Conservation (phyloP, 306 rosid species). For the Cucurbita ficifolia region DNA sequence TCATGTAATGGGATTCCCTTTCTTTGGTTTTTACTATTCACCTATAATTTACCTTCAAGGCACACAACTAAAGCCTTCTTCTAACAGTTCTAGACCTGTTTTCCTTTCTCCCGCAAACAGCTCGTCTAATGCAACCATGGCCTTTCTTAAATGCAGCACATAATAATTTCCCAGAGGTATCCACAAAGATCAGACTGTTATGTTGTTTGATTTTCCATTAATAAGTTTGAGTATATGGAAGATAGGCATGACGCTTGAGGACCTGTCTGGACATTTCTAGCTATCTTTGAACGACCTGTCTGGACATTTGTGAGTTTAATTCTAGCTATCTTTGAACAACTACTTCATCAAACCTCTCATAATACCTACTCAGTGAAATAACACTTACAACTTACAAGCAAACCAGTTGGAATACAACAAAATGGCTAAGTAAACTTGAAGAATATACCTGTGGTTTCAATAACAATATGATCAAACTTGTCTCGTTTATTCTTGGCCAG, state of each 20-base stretch:
- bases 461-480: constrained; percentile 76
- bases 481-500: constrained; percentile 54
- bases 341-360: background rate
- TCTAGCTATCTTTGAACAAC: background rate
- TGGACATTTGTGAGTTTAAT: background rate
- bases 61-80: background rate
- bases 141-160: background rate
- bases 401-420: background rate
- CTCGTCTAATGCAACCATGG: background rate
- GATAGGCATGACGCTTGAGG: background rate
- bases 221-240: background rate
- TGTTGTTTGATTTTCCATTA: background rate
- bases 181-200: background rate
- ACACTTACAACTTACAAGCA: background rate
- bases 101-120: background rate
- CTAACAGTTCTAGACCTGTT: background rate
- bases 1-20: background rate
- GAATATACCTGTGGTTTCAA: constrained; percentile 74
- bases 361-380: background rate
- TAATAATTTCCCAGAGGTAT: background rate
- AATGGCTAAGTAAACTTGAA: background rate
- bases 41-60: background rate
- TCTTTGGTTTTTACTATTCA: background rate
- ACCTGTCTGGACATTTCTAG: background rate
- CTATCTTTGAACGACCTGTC: background rate